Evolutionary conservation across 1,284 basidiomycete genomes (phyloP).

Genomic region (Heliocybe sulcata): DNA sequence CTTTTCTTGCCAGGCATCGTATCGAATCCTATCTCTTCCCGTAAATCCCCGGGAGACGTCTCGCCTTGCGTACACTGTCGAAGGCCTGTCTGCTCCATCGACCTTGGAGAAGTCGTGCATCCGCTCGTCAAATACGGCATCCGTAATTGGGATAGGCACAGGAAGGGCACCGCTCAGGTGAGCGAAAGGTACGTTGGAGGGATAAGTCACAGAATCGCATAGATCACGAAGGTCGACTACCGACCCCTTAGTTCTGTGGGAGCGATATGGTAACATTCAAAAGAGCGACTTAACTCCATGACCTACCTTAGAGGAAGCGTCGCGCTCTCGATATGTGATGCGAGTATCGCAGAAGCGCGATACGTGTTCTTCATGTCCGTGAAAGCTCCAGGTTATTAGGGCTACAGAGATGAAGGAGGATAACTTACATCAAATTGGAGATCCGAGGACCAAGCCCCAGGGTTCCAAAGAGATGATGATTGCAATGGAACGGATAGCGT

Average conservation of each 20-base stretch:
- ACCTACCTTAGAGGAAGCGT: conserved; percentile 60
- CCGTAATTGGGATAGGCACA: conserved; percentile 18
- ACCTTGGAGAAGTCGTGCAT: conserved; percentile 41
- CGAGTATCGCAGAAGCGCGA: conserved; percentile 56
- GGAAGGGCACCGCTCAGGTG: conserved; percentile 52
- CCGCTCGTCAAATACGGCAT: conserved; percentile 18
- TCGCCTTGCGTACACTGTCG: conserved; percentile 27
- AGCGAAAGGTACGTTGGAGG: conserved; percentile 47
- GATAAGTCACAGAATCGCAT: conserved; percentile 44
- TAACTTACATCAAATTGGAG: conserved; percentile 32
- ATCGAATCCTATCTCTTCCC: conserved; percentile 2
- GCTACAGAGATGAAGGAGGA: conserved; percentile 2
- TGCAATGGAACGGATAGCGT: conserved; percentile 52
- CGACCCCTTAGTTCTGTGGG: conserved; percentile 28
- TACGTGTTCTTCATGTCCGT: conserved; percentile 35
- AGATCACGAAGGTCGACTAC: conserved; percentile 39
- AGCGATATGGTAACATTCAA: conserved; percentile 4
- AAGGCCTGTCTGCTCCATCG: background rate
- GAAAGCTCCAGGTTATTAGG: conserved; percentile 6
- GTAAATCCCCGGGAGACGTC: conserved; percentile 35
- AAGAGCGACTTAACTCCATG: background rate
- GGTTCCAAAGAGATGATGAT: conserved; percentile 32
- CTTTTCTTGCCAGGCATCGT: conserved; percentile 2
- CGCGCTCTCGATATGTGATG: conserved; percentile 57
- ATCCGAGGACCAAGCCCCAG: conserved; percentile 34